Base-by-base conservation (phyloP, 2,329 filamentous ascomycete species). In the Curvularia spicifera region DNA sequence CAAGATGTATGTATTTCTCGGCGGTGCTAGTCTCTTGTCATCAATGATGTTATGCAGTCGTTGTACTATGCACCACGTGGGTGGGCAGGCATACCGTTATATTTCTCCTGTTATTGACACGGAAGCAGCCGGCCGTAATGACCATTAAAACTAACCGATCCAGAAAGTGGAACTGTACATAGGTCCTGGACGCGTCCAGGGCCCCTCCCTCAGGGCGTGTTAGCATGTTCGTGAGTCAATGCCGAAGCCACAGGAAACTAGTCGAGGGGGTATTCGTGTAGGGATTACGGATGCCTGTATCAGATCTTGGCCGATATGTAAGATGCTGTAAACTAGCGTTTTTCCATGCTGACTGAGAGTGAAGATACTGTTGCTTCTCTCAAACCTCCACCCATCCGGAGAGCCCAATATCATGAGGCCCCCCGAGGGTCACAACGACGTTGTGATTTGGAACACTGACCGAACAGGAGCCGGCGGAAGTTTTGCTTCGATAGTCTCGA, bases 81-180 rank as follows among this genome's bases (percentile, higher is more conserved):
- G 29, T 29, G 39, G 48, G 13, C 39, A 29, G 44, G 13, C 39
- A 24, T 51, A 50, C 40, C 40, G 46, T 62, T 59, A 51, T 56
- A 59, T 45, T 49, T 56, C 35, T 39, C 47, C 29, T 57, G 29
- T 52, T 39, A 57, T 31, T 37, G 39, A 26, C 20, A 50, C 29
- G 24, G 35, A 24, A 22, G 39, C 13, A 24, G 45, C 44, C 31
- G 31, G 33, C 26, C 52, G 33, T 3, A 18, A 37, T 50, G 43
- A 42, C 39, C 35, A 28, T 54, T 35, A 46, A 57, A 37, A 31
- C 53, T 18, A 45, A 47, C 42, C 45, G 49, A 44, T 35, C 39
- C 9, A 40, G 49, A 37, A n/a, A 35, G 4, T 35, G 33, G 40
- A 26, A 51, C 29, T n/a, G 26, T 13, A 10, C 50, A 51, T 56